phyloP scores from a whole-genome alignment of 768 basidiomycete genomes.

The Dacryopinax spathularia region DNA sequence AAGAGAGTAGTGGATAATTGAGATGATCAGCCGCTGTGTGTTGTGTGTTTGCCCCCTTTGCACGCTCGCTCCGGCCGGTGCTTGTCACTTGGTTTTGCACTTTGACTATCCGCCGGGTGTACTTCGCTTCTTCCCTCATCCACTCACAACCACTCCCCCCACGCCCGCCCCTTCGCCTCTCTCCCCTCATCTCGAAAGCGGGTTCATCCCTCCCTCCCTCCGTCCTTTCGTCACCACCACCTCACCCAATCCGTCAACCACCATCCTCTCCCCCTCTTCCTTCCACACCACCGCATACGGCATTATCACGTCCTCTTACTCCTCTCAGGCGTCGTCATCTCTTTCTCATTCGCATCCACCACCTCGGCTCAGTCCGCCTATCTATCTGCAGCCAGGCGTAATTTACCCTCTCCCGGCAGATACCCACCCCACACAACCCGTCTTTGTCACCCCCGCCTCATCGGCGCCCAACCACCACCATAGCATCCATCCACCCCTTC shows the following conservation, averaged over 20 bases:
- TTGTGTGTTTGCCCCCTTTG: background rate
- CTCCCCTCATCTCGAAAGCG: background rate
- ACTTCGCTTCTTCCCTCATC: conserved; percentile 3
- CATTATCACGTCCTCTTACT: too few relatives aligned
- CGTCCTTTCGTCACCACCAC: too few relatives aligned
- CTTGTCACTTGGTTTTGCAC: background rate
- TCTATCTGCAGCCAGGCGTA: background rate
- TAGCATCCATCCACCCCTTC: background rate
- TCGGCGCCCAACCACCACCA: background rate
- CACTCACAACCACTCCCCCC: background rate
- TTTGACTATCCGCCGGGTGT: background rate
- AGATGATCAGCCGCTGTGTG: background rate
- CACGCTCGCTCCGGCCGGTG: background rate
- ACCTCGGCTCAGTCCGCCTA: background rate
- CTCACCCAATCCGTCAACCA: too few relatives aligned
- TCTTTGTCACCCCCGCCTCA: background rate
- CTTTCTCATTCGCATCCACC: background rate
- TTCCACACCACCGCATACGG: too few relatives aligned
- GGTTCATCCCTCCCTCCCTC: background rate
- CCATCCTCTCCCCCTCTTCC: too few relatives aligned
- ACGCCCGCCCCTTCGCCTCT: background rate
- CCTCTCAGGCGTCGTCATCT: background rate
- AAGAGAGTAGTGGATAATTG: too few relatives aligned
- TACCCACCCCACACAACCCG: too few relatives aligned
- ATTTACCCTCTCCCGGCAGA: background rate